A percentile compares a stretch with the other conserved stretches of the same genome.
These are phyloP conservation scores for Pseudogymnoascus sp. DNA, from an alignment of 2,329 filamentous ascomycete species.

Conservation along the genomic window DNA sequence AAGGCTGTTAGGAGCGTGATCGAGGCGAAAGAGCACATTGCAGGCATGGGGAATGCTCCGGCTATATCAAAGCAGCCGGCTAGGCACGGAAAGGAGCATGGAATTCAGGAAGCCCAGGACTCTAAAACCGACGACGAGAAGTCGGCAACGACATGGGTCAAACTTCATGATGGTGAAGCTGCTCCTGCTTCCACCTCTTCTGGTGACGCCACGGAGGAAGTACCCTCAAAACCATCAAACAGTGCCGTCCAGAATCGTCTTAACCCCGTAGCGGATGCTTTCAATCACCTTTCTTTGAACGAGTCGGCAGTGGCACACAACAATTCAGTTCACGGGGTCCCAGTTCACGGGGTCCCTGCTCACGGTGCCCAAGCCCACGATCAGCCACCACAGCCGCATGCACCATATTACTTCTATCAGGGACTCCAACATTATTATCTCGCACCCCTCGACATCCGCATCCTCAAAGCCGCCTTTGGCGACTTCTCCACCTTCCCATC, in stretches of 20 bases:
- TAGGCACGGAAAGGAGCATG: slow-evolving; percentile 33
- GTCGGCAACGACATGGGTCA: background rate
- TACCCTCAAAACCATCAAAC: background rate
- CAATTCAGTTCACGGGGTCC: background rate
- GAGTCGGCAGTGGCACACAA: background rate
- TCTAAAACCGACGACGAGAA: background rate
- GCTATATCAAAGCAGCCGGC: slow-evolving; percentile 41
- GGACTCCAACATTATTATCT: slow-evolving; percentile 64
- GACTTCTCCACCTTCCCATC: slow-evolving; percentile 59
- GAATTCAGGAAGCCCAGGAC: background rate
- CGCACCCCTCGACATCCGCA: slow-evolving; percentile 64
- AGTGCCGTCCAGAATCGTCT: background rate
- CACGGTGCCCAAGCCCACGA: background rate
- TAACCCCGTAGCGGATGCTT: background rate
- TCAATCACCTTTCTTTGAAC: background rate
- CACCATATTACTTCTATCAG: slow-evolving; percentile 63
- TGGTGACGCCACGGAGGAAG: background rate
- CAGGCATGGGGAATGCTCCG: slow-evolving; percentile 58
- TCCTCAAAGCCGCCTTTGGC: slow-evolving; percentile 62
- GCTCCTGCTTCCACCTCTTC: background rate
- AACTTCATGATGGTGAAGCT: background rate
- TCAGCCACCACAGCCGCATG: slow-evolving; percentile 20
- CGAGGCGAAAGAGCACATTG: slow-evolving; percentile 66
- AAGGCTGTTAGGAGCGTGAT: slow-evolving; percentile 70
- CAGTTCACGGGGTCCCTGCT: background rate